These are phyloP conservation scores for Casuarina equisetifolia DNA, from an alignment of 306 rosid genomes.

Conservation along the genomic window DNA sequence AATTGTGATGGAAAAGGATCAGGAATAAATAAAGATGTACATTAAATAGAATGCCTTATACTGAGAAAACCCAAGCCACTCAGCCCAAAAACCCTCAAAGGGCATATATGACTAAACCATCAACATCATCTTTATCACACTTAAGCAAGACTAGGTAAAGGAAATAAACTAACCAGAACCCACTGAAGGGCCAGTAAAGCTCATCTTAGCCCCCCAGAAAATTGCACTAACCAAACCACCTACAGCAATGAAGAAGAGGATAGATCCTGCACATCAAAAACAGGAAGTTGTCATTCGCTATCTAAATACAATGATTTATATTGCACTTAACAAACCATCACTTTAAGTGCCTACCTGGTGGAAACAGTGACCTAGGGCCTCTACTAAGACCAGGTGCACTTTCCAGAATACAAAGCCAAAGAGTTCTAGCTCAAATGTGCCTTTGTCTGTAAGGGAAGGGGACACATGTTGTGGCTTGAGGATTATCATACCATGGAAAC, in stretches of 20 bases:
- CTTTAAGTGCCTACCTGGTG: neutral
- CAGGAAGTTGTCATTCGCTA: conserved; percentile 3
- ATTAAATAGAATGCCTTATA: neutral
- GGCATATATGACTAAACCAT: neutral
- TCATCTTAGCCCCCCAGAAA: conserved; percentile 57
- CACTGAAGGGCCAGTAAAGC: conserved; percentile 66
- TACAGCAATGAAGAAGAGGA: conserved; percentile 17
- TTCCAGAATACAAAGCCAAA: neutral
- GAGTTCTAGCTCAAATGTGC: neutral
- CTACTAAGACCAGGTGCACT: neutral
- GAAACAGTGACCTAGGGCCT: conserved; percentile 4
- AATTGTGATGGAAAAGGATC: conserved; percentile 7
- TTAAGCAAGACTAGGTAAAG: neutral
- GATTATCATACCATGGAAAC: neutral
- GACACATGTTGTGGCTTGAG: neutral
- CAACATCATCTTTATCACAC: neutral
- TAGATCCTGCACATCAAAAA: conserved; percentile 52
- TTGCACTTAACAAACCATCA: neutral
- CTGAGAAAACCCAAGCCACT: conserved; percentile 9
- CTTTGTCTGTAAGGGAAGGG: too few relatives aligned
- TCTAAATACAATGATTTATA: conserved; percentile 5
- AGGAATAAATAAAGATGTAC: conserved; percentile 12
- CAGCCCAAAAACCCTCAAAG: neutral
- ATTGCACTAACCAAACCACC: conserved; percentile 39
- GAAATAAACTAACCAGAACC: conserved; percentile 70